A percentile compares a stretch with the other conserved stretches of the same genome.
Conservation (phyloP, 169 alveolate genomes). For the Cryptosporidium viatorum region DNA sequence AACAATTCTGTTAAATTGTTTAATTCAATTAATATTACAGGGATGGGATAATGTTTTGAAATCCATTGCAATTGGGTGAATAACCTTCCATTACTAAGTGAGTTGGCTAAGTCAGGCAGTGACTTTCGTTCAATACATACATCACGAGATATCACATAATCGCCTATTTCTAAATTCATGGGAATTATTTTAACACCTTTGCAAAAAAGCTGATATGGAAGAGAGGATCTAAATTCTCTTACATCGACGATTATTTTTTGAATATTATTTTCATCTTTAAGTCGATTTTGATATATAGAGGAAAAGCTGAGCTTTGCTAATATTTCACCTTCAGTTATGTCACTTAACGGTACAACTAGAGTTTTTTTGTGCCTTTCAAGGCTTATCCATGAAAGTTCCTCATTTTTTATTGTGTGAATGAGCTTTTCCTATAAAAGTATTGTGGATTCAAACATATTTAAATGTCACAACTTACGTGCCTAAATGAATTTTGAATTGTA, state of each 20-base stretch:
- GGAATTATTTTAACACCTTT: conserved; percentile 85
- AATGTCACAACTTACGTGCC: conserved; percentile 41
- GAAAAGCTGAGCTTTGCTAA: background rate
- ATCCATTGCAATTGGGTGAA: conserved; percentile 83
- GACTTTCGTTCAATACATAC: conserved; percentile 88
- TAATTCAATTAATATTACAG: conserved; percentile 79
- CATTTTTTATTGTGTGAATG: conserved; percentile 29
- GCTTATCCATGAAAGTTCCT: conserved; percentile 75
- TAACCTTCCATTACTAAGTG: conserved; percentile 84
- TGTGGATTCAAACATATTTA: background rate
- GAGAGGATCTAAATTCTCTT: conserved; percentile 84
- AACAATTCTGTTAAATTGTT: conserved; percentile 26
- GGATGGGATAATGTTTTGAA: conserved; percentile 77
- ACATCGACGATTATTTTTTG: conserved; percentile 81
- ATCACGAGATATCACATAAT: conserved; percentile 86
- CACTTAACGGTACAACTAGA: conserved; percentile 73
- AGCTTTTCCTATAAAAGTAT: conserved; percentile 25
- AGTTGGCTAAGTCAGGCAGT: conserved; percentile 80
- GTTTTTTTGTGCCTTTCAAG: conserved; percentile 72
- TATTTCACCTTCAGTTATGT: conserved; percentile 50
- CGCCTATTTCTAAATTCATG: conserved; percentile 84
- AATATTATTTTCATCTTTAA: background rate
- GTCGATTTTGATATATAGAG: background rate
- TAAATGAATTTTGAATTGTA: conserved; percentile 58
- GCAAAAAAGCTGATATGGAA: conserved; percentile 84